Conservation (phyloP, 176 grass and related monocot genomes). For the Cymbopogon citratus region DNA sequence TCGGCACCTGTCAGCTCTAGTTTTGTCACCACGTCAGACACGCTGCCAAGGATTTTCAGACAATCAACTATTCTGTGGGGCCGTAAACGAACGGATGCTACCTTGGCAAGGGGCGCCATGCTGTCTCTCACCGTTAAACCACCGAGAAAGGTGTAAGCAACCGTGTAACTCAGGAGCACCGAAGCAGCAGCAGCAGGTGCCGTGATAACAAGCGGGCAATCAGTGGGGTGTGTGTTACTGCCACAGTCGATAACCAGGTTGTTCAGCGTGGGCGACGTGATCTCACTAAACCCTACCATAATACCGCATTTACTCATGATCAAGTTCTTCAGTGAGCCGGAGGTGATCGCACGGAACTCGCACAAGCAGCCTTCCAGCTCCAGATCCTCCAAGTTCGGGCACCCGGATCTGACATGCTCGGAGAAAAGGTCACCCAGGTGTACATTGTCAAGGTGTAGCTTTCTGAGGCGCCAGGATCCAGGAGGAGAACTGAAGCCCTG, state of each 20-base stretch:
- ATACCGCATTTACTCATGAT: accelerated
- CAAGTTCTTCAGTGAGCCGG: neutral
- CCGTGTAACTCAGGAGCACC: neutral
- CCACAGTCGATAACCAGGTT: neutral
- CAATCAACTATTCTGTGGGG: neutral
- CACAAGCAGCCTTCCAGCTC: neutral
- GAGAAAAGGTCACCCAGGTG: neutral
- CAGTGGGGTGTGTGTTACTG: accelerated
- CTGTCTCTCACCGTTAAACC: neutral
- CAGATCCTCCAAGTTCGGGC: neutral
- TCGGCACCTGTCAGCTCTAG: neutral
- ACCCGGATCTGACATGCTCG: neutral
- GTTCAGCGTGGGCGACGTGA: neutral
- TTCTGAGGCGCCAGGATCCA: neutral
- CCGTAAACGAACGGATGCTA: neutral
- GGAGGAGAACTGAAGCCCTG: neutral
- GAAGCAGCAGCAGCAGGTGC: neutral
- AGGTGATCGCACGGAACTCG: neutral
- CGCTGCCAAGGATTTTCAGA: neutral
- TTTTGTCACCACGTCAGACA: neutral
- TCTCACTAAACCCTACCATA: neutral
- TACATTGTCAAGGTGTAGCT: neutral
- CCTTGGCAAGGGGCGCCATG: neutral
- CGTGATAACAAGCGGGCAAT: neutral
- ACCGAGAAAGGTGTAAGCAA: neutral